Percentiles rank a stretch among this genome's conserved stretches.
Conservation (phyloP, 805 yeast species). For the Metschnikowia sp. region DNA sequence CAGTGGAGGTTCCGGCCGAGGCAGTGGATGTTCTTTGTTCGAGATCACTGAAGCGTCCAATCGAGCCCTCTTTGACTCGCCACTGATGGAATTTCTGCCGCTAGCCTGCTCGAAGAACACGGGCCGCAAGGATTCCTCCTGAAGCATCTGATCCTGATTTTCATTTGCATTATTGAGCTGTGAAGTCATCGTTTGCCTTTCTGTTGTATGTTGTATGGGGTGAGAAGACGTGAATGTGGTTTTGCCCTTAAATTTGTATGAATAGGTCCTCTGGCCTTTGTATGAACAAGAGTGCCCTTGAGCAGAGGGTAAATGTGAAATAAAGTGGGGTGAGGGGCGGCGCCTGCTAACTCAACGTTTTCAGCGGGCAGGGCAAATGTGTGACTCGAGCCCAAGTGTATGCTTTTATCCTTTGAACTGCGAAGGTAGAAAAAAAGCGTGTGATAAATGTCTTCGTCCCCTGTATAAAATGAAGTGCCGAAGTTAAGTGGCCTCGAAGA, state of each 20-base stretch:
- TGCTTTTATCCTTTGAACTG: too few species aligned
- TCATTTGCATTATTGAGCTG: slow-evolving; percentile 31
- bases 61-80: slow-evolving; percentile 14
- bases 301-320: too few species aligned
- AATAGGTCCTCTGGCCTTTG: neutral
- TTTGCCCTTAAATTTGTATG: too few species aligned
- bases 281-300: neutral
- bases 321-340: neutral
- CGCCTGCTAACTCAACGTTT: neutral
- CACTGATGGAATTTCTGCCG: slow-evolving; percentile 15
- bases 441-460: neutral
- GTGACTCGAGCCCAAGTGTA: too few species aligned
- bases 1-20: slow-evolving; percentile 10
- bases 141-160: slow-evolving; percentile 31
- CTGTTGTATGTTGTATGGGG: neutral
- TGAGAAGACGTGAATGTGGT: too few species aligned
- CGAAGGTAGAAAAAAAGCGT: neutral
- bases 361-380: too few species aligned
- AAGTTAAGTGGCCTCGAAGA: neutral
- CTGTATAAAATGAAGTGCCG: neutral
- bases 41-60: slow-evolving; percentile 18
- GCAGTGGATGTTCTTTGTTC: slow-evolving; percentile 7
- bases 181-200: slow-evolving; percentile 22
- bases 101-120: slow-evolving; percentile 30
- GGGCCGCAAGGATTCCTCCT: slow-evolving; percentile 30